Evolutionary conservation across 305 asterid species (phyloP), one percentile per base, ranked within the genome.

Genomic region (Fraxinus paxiana): DNA sequence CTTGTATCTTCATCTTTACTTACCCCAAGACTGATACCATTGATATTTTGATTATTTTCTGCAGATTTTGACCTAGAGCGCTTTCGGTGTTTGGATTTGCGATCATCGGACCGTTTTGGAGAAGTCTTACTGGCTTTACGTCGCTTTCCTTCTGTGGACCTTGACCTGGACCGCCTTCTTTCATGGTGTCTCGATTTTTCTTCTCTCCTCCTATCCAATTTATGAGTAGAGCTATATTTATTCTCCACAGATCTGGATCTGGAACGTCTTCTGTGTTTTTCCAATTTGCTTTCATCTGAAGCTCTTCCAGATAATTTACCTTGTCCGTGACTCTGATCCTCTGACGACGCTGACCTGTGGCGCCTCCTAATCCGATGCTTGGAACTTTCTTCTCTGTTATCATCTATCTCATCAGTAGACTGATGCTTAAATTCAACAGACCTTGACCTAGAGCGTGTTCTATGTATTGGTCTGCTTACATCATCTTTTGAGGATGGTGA

Each of bases 391-490:
- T 83, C 90, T 83, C 80, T 82, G 70, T 46, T 84, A 76, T 67
- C 82, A 77, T 88, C 89, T 82, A 86, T 84, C 84, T 83, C 88
- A 80, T 90, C 90, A 80, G 87, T 84, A 65, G 93, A 82, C 70
- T 67, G 88, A 84, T 85, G 88, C 80, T 87, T 88, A 73, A 76
- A 85, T 84, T 91, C 99, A 80, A 77, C 88, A 77, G 97, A 92
- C 83, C 86, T 89, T 76, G 99, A 94, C 87, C 92, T 87, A 12
- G 97, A 92, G 61, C 86, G 90, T 86, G 89, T 90, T 84, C 90
- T 90, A 82, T 82, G 88, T 81, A 85, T 93, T 61, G 92, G 86
- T 83, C 87, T 93, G 75, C 73, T 83, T 84, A 84, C 88, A 83
- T 85, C 96, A 74, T 92, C 92, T 73, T 87, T 90, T 34, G 93